These are phyloP conservation scores for Ophiocordyceps polyrhachis-furcata DNA, from an alignment of 2,329 filamentous ascomycete species.

Conservation along the genomic window DNA sequence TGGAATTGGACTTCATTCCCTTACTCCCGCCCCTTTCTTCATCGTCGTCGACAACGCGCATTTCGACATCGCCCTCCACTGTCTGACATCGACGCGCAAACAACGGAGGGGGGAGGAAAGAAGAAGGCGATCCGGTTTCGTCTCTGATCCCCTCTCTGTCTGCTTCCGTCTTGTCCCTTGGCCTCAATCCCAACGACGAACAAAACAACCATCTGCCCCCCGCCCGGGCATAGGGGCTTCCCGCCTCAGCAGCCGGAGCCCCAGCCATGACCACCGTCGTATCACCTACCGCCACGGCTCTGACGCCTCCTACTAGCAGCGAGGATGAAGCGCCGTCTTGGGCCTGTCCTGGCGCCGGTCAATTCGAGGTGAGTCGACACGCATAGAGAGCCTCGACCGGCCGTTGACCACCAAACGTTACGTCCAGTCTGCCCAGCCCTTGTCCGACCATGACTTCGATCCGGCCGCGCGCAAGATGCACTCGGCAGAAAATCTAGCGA, in stretches of 20 bases:
- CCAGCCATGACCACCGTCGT: conserved; percentile 30
- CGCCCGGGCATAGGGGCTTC: neutral
- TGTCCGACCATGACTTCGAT: conserved; percentile 7
- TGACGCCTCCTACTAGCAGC: conserved; percentile 29
- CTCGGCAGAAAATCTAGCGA: conserved; percentile 15
- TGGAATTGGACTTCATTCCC: too few relatives aligned
- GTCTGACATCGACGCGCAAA: neutral
- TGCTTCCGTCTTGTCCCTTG: neutral
- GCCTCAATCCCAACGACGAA: neutral
- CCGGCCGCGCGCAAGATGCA: conserved; percentile 15
- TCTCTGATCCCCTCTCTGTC: neutral
- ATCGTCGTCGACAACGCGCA: neutral
- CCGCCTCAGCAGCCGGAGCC: conserved; percentile 2
- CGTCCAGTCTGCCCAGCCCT: neutral
- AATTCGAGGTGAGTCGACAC: conserved; percentile 18
- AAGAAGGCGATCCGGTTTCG: neutral
- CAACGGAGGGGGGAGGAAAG: neutral
- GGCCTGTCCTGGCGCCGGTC: conserved; percentile 15
- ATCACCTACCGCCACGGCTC: conserved; percentile 25
- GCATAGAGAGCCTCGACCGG: conserved; percentile 2
- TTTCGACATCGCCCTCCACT: neutral
- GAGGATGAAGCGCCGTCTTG: conserved; percentile 28
- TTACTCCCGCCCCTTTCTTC: too few relatives aligned
- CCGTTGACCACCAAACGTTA: neutral
- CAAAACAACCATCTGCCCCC: neutral